Base-by-base conservation (phyloP, 352 stramenopile genomes). In the Globisporangium abappressorium region DNA sequence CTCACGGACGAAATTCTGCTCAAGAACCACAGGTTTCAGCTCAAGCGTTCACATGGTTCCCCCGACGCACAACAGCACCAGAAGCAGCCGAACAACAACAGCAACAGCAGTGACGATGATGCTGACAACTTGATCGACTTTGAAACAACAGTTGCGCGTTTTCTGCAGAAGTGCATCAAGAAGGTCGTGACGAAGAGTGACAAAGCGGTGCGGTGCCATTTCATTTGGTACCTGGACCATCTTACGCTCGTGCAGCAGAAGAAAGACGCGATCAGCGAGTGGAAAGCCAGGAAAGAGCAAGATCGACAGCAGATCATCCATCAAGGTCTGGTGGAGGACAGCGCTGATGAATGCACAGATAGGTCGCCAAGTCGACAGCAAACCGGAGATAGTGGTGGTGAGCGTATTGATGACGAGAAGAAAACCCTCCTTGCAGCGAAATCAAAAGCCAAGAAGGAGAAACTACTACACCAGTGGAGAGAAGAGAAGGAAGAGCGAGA, bases 181-280 rank as follows among this genome's bases (percentile, higher is more conserved):
- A 77, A 74, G 20, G 43, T 92, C 53, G 73, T 89, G 14, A 92
- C 81, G 12, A 74, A 86, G 64, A 82, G 72, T 3, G 62, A 77
- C n/a, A 77, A 76, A 36, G 78, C 80, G 9, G 66, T 94, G n/a
- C 77, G 82, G 0, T 78, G 70, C 18, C 86, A 94, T 69, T 78
- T 89, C 18, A 71, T 85, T 14, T 94, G 86, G 86, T 92, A 92
- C 66, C 34, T 90, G 22, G 65, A 65, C 11, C 76, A 93, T 24
- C 47, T 91, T 33, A 33, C 70, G 30, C 69, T 93, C 24, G 36
- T 88, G 0, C 70, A 88, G 28, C 77, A 89, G 61, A 93, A 93
- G 61, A 90, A 89, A 46, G 62, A 72, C 0, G 74, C 76, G 43
- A 84, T 94, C 33, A 57, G 76, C 3, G 70, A 77, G 24, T 94